Percentiles rank a stretch among this genome's conserved stretches.
These are phyloP conservation scores for Malus orientalis DNA, from an alignment of 306 rosid species.

Conservation along the genomic window DNA sequence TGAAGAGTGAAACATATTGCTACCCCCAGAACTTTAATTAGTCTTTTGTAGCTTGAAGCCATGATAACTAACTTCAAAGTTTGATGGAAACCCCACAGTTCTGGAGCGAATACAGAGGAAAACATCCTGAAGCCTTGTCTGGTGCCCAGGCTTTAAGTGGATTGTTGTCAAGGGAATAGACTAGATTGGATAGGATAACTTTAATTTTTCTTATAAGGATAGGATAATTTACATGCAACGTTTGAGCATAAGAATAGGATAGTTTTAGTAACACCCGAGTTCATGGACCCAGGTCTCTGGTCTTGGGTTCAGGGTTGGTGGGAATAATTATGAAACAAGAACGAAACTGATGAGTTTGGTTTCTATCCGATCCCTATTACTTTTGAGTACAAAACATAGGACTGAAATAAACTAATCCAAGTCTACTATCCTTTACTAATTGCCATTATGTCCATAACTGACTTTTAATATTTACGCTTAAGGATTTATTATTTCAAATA, in stretches of 20 bases:
- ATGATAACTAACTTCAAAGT: not conserved
- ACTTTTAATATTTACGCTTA: not conserved
- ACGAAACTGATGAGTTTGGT: not conserved
- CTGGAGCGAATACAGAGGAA: not conserved
- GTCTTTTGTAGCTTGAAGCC: not conserved
- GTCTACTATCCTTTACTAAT: not conserved
- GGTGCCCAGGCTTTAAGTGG: not conserved
- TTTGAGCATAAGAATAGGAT: not conserved
- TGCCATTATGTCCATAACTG: not conserved
- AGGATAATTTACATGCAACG: not conserved
- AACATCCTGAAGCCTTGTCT: not conserved
- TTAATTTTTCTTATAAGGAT: not conserved
- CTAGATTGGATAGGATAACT: not conserved
- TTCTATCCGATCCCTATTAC: not conserved
- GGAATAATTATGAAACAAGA: not conserved
- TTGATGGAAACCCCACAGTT: not conserved
- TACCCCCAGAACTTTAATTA: not conserved
- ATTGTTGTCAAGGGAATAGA: not conserved
- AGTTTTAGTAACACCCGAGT: not conserved
- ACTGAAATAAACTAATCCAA: not conserved
- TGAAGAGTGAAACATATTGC: not conserved
- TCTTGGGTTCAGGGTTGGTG: not conserved
- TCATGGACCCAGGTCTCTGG: not conserved
- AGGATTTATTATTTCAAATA: not conserved
- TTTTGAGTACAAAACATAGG: not conserved